Percentiles rank a stretch among this genome's conserved stretches.
Conservation (phyloP, 805 yeast genomes). For the Cyberlindnera euphorbiae region DNA sequence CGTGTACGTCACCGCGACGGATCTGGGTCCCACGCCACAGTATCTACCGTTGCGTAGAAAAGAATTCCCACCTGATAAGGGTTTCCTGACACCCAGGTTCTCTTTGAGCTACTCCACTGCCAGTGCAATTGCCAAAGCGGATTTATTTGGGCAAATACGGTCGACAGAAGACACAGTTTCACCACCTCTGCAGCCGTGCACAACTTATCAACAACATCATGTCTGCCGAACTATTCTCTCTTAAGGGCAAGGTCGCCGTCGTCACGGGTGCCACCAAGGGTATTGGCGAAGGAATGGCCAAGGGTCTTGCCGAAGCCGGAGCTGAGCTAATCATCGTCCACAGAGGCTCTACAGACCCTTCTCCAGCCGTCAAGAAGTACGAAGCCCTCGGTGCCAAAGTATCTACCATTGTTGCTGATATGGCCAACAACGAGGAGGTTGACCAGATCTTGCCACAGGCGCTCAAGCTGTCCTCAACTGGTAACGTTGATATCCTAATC, state of each 20-base stretch:
- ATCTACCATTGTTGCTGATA: slow-evolving; percentile 7
- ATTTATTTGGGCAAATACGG: too few species aligned
- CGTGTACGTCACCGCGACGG: too few species aligned
- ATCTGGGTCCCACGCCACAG: too few species aligned
- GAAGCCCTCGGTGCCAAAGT: slow-evolving; percentile 30
- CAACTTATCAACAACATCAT: too few species aligned
- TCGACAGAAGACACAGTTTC: too few species aligned
- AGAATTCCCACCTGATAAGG: too few species aligned
- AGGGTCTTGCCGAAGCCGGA: slow-evolving; percentile 81
- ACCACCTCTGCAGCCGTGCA: too few species aligned
- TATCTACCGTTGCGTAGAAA: too few species aligned
- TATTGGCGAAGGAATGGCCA: slow-evolving; percentile 76
- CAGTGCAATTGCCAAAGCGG: too few species aligned
- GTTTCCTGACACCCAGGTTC: too few species aligned
- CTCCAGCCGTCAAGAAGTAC: slow-evolving; percentile 24
- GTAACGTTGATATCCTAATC: slow-evolving; percentile 70
- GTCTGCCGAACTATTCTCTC: slow-evolving; percentile 56
- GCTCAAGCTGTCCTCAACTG: slow-evolving; percentile 48
- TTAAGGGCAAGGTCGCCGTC: slow-evolving; percentile 78
- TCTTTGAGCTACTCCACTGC: too few species aligned
- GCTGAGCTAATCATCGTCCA: slow-evolving; percentile 59
- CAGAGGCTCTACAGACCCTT: slow-evolving; percentile 19
- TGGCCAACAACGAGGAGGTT: slow-evolving; percentile 6
- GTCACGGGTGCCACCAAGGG: slow-evolving; percentile 82
- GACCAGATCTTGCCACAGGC: slow-evolving; percentile 8